These are phyloP conservation scores for Neocallimastix lanati DNA, from an alignment of 192 early-diverging fungal species.

Conservation along the genomic window DNA sequence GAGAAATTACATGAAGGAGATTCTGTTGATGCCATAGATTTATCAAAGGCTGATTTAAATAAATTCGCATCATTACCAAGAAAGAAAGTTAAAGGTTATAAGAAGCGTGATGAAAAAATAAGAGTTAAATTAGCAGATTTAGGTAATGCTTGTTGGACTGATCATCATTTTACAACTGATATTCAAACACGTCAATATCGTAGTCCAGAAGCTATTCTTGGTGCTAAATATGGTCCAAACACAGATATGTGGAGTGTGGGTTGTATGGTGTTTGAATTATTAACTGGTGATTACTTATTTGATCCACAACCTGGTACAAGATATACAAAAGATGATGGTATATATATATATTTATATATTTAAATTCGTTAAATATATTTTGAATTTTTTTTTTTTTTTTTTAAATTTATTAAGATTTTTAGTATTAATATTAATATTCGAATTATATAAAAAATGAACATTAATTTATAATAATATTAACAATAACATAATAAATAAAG, in stretches of 20 bases:
- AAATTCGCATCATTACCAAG: background rate
- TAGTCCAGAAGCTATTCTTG: conserved; percentile 85
- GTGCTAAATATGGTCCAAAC: conserved; percentile 61
- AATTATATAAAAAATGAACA: no score
- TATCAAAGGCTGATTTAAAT: background rate
- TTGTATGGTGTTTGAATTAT: conserved; percentile 80
- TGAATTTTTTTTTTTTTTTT: no score
- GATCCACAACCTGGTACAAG: conserved; percentile 68
- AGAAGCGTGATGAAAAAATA: background rate
- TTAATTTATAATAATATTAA: no score
- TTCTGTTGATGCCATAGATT: background rate
- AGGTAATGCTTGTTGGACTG: conserved; percentile 89
- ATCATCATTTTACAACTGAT: conserved; percentile 87
- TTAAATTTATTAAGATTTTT: no score
- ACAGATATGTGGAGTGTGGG: conserved; percentile 91
- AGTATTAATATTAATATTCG: no score
- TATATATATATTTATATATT: no score
- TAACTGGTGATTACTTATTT: conserved; percentile 88
- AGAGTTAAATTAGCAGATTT: conserved; percentile 90
- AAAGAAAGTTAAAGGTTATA: background rate
- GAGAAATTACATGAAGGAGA: background rate
- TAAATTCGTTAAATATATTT: no score
- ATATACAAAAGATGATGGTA: conserved; percentile 83
- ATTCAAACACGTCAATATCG: conserved; percentile 97
- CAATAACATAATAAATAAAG: conserved; percentile 22